These are phyloP conservation scores for Blumeriella jaapii DNA, from an alignment of 2,329 filamentous ascomycete species.

Conservation along the genomic window DNA sequence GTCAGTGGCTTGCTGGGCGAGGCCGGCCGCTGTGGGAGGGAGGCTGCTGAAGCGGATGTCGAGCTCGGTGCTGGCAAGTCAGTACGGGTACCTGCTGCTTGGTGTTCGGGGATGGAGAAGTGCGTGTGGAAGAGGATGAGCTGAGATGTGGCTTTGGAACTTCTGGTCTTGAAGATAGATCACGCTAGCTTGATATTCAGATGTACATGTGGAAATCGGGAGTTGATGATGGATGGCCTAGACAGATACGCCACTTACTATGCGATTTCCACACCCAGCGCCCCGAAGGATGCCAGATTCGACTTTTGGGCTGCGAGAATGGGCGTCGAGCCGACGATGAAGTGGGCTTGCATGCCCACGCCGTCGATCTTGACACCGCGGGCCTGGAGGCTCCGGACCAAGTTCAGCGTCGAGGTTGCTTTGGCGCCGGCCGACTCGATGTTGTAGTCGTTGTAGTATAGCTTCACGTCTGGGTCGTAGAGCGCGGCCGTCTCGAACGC, in stretches of 20 bases:
- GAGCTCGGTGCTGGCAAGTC: too few species aligned
- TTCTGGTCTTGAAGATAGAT: too few species aligned
- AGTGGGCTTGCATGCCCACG: constrained; percentile 50
- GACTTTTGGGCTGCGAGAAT: constrained; percentile 34
- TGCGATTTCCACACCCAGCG: constrained; percentile 43
- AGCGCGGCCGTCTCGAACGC: constrained; percentile 45
- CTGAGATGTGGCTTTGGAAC: too few species aligned
- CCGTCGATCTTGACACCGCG: constrained; percentile 48
- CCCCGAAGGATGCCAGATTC: constrained; percentile 34
- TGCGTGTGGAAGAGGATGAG: not conserved
- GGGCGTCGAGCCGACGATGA: constrained; percentile 38
- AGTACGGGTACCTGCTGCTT: too few species aligned
- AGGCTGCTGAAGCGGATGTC: too few species aligned
- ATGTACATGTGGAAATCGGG: too few species aligned
- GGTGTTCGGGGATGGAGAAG: not conserved
- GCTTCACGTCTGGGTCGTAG: constrained; percentile 43
- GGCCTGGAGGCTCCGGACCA: constrained; percentile 35
- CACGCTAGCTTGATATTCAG: too few species aligned
- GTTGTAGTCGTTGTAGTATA: constrained; percentile 55
- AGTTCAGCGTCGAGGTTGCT: constrained; percentile 31
- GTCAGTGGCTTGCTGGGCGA: constrained; percentile 35
- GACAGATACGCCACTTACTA: too few species aligned
- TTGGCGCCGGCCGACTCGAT: constrained; percentile 42
- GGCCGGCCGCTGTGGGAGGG: constrained; percentile 31
- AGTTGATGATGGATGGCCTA: too few species aligned